Conservation (phyloP, 1,284 basidiomycete genomes). For the Cutaneotrichosporon arboriforme region DNA sequence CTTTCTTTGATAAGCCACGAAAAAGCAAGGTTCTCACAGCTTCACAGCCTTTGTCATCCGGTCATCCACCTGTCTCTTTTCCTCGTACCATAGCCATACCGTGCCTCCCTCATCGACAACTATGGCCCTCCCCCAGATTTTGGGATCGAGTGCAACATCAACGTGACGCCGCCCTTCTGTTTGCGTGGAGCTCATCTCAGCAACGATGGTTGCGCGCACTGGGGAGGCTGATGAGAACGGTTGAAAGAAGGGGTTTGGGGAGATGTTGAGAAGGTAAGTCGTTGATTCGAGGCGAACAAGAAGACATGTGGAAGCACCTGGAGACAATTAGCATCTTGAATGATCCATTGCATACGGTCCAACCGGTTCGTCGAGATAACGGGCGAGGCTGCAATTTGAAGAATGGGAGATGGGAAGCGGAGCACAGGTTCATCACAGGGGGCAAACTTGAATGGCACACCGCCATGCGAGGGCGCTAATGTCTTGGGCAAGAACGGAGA, state of each 20-base stretch:
- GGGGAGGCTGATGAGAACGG: conserved; percentile 9
- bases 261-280: conserved; percentile 23
- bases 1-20: conserved; percentile 7
- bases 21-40: conserved; percentile 16
- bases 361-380: background rate
- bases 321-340: background rate
- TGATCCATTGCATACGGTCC: background rate
- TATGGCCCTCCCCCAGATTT: conserved; percentile 20
- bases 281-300: conserved; percentile 22
- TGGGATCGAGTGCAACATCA: conserved; percentile 32
- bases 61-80: conserved; percentile 17
- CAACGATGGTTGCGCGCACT: conserved; percentile 8
- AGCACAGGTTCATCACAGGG: too few relatives aligned
- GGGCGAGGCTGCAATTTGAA: conserved; percentile 6
- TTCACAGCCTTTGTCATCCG: background rate
- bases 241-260: conserved; percentile 20
- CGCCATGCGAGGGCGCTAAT: too few relatives aligned
- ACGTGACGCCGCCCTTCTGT: conserved; percentile 29
- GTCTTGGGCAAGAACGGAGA: too few relatives aligned
- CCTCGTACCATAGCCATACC: conserved; percentile 38
- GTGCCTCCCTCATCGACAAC: conserved; percentile 38
- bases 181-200: conserved; percentile 1
- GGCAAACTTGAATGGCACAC: too few relatives aligned
- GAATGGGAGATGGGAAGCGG: background rate
- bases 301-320: conserved; percentile 26